Conservation (phyloP, 148 eudicot species). For the Camellia sinensis region DNA sequence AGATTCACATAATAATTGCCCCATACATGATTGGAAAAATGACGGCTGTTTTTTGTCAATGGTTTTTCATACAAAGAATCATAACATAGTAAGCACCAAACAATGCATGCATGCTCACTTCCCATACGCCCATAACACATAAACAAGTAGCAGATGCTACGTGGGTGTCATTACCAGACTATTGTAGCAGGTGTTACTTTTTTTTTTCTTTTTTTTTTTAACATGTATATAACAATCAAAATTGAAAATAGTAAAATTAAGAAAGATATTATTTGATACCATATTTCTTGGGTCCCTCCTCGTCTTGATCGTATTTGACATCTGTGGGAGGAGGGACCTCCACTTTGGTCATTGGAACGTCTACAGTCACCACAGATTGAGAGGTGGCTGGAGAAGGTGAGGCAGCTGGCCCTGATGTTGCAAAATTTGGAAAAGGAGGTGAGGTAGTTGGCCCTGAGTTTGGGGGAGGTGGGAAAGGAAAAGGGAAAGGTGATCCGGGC, state of each 20-base stretch:
- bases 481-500: conserved; percentile 65
- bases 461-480: conserved; percentile 57
- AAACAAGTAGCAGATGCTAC: background rate
- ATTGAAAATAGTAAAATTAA: background rate
- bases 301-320: conserved; percentile 40
- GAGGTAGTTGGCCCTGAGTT: conserved; percentile 35
- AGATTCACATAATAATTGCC: background rate
- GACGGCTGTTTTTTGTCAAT: background rate
- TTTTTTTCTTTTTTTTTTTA: background rate
- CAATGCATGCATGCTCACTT: background rate
- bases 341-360: conserved; percentile 47
- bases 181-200: background rate
- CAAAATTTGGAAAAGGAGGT: conserved; percentile 21
- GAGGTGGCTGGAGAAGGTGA: conserved; percentile 46
- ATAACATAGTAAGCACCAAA: background rate
- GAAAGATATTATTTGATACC: conserved; percentile 35
- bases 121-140: background rate
- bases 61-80: background rate
- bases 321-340: conserved; percentile 41
- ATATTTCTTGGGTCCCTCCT: conserved; percentile 46
- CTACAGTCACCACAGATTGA: conserved; percentile 46
- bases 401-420: conserved; percentile 33
- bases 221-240: background rate
- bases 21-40: background rate
- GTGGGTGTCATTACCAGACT: background rate